Evolutionary conservation across 140 eudicot species (phyloP).

Genomic region (Oenanthe javanica): DNA sequence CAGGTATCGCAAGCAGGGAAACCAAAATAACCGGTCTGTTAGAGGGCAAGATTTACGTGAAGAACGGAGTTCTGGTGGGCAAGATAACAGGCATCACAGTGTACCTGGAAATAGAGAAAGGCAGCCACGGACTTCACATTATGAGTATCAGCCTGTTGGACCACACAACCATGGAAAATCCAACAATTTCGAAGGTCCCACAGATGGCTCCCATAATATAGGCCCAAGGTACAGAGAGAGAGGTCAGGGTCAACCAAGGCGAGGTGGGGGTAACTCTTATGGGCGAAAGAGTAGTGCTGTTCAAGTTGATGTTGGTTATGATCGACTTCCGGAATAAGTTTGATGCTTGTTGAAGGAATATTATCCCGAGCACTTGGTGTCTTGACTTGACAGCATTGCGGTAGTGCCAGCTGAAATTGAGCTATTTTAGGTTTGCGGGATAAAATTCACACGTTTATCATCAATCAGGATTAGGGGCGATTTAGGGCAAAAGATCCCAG

Average conservation of each 20-base stretch:
- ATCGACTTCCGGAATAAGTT: constrained; percentile 21
- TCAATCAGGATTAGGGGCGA: constrained; percentile 26
- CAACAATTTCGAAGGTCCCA: constrained; percentile 32
- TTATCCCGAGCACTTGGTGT: constrained; percentile 15
- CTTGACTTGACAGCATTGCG: background rate
- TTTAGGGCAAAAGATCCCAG: constrained; percentile 26
- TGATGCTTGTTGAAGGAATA: constrained; percentile 10
- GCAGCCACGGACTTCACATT: constrained; percentile 58
- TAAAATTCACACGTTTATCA: constrained; percentile 9
- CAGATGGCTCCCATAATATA: constrained; percentile 33
- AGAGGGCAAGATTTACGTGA: constrained; percentile 38
- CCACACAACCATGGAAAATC: constrained; percentile 28
- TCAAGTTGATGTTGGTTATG: constrained; percentile 27
- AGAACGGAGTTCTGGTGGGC: constrained; percentile 38
- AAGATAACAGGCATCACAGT: constrained; percentile 45
- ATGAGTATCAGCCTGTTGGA: constrained; percentile 91
- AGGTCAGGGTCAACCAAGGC: constrained; percentile 44
- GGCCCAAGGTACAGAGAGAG: constrained; percentile 55
- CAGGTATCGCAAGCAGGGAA: constrained; percentile 48
- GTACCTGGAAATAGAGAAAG: constrained; percentile 46
- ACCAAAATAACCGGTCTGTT: constrained; percentile 35
- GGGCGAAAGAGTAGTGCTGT: constrained; percentile 40
- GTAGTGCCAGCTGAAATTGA: constrained; percentile 19
- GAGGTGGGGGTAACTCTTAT: constrained; percentile 59
- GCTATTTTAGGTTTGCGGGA: constrained; percentile 6